phyloP scores from a whole-genome alignment of 306 rosid species.

The Quercus glauca region DNA sequence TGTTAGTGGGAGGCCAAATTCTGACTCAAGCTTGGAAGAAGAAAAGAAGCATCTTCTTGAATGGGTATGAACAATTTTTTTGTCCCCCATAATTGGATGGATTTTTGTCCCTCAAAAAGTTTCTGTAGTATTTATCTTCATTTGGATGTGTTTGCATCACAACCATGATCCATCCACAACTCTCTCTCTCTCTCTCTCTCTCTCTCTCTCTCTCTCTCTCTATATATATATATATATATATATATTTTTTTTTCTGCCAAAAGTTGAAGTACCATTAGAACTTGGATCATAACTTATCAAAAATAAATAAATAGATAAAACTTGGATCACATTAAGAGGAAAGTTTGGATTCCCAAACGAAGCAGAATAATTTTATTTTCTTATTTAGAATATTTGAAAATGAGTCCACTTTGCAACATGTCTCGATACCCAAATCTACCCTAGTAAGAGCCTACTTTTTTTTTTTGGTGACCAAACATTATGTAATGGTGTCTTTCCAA shows the following conservation, averaged over 20 bases:
- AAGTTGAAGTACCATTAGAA: no score
- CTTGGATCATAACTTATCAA: no score
- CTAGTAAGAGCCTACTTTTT: neutral
- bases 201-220: no score
- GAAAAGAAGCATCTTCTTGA: constrained; percentile 69
- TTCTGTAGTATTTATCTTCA: no score
- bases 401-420: neutral
- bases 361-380: neutral
- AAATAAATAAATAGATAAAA: neutral
- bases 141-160: no score
- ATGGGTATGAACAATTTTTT: constrained; percentile 51
- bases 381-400: neutral
- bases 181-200: no score
- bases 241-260: neutral
- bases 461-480: neutral
- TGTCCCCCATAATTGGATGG: neutral
- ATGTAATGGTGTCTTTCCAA: neutral
- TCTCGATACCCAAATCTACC: neutral
- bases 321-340: neutral
- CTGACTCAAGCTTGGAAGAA: constrained; percentile 55
- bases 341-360: neutral
- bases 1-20: constrained; percentile 71
- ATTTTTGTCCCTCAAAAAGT: neutral
- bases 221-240: no score
- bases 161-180: no score